Percentiles rank a stretch among this genome's conserved stretches.
phyloP scores from a whole-genome alignment of 1,139 yeast species.

The Zygosaccharomyces pseudobailii region DNA sequence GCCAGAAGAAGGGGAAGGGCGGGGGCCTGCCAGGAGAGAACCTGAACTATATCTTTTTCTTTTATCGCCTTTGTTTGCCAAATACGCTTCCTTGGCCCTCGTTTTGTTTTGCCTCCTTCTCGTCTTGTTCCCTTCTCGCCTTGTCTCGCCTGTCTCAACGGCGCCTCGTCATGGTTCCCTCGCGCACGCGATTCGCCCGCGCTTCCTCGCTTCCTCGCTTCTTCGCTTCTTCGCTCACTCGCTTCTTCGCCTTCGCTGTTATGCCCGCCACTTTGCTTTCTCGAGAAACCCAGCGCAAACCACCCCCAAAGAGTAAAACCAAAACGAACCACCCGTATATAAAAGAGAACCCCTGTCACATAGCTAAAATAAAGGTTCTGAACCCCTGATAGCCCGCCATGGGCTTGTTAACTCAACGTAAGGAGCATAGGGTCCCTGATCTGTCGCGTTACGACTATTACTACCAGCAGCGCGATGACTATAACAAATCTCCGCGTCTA shows the following conservation, averaged over 20 bases:
- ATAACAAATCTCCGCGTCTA: constrained; percentile 20
- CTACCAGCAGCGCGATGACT: constrained; percentile 26
- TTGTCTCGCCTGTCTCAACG: too few relatives aligned
- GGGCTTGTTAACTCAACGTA: constrained; percentile 8
- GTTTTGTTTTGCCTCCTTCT: too few relatives aligned
- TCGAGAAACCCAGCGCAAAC: constrained; percentile 4
- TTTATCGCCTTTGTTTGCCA: too few relatives aligned
- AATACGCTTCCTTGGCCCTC: too few relatives aligned
- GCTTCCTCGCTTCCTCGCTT: not conserved
- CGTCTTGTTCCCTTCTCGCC: too few relatives aligned
- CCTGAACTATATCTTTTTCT: too few relatives aligned
- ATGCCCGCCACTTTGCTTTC: constrained; percentile 1
- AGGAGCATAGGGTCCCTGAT: constrained; percentile 31
- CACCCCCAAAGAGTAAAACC: constrained; percentile 4
- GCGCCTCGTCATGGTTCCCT: not conserved
- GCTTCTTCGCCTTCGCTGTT: not conserved
- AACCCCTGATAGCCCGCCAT: not conserved
- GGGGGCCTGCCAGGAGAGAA: too few relatives aligned
- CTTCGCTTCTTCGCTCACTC: not conserved
- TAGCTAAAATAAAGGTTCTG: not conserved
- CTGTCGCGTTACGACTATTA: constrained; percentile 34
- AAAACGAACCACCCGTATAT: constrained; percentile 2
- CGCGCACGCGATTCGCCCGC: not conserved
- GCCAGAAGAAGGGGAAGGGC: too few relatives aligned
- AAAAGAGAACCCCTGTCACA: constrained; percentile 1